Conservation (phyloP, 176 grass and related monocot species). For the Cenchrus fungigraminus region DNA sequence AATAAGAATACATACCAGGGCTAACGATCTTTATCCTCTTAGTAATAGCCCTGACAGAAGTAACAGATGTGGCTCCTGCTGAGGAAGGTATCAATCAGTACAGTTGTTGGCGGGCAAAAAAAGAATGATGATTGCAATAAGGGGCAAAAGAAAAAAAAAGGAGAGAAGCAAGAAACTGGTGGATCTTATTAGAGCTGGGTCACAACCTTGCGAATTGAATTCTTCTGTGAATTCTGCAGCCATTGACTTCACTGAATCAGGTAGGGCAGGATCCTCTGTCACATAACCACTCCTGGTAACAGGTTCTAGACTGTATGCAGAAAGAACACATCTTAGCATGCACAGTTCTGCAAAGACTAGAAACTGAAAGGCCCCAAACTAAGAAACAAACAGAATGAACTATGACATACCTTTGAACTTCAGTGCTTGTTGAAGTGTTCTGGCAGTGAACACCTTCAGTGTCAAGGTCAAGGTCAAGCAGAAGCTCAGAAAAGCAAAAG, state of each 20-base stretch:
- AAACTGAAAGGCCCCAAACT: slow-evolving; percentile 18
- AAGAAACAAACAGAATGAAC: background rate
- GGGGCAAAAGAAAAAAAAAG: background rate
- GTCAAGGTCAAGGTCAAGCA: slow-evolving; percentile 87
- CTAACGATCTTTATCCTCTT: slow-evolving; percentile 87
- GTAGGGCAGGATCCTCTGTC: slow-evolving; percentile 17
- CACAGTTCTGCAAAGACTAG: slow-evolving; percentile 17
- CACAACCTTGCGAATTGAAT: slow-evolving; percentile 58
- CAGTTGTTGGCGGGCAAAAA: background rate
- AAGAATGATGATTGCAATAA: background rate
- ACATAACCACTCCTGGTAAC: slow-evolving; percentile 21
- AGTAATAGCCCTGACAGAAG: slow-evolving; percentile 80
- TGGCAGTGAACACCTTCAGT: slow-evolving; percentile 50
- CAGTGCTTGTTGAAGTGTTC: slow-evolving; percentile 40
- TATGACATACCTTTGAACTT: slow-evolving; percentile 59
- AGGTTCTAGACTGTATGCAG: slow-evolving; percentile 52
- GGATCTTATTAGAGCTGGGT: slow-evolving; percentile 27
- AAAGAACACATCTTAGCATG: slow-evolving; percentile 37
- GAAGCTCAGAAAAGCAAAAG: slow-evolving; percentile 83
- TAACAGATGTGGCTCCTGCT: slow-evolving; percentile 62
- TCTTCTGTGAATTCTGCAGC: slow-evolving; percentile 43
- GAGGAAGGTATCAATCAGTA: slow-evolving; percentile 26
- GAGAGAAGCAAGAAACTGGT: background rate
- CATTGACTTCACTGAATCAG: slow-evolving; percentile 50
- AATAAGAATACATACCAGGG: slow-evolving; percentile 66